Base-by-base conservation (phyloP, 2,329 filamentous ascomycete species). In the Colletotrichum siamense region DNA sequence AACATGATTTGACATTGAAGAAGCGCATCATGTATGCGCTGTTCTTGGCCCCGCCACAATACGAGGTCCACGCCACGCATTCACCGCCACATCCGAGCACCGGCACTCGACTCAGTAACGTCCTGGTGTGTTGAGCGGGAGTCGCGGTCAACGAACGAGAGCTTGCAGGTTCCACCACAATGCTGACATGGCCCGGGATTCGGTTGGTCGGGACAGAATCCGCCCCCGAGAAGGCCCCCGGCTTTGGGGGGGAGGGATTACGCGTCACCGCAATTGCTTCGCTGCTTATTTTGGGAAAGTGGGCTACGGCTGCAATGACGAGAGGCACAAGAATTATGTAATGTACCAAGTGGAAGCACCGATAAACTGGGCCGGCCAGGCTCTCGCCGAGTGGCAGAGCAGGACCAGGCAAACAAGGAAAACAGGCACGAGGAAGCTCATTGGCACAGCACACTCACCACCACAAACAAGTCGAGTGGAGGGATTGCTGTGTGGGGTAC, bases 401-500 rank as follows among this genome's bases (percentile, higher is more conserved):
- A 74, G 9, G 39, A 7, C 32, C 22, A 74, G n/a, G 30, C 62
- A 65, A 75, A 61, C 59, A 49, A 39, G 55, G 59, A 52, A 64
- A 73, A 59, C 69, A 67, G 73, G n/a, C 59, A 64, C 57, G 55
- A 52, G 32, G 52, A 44, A 28, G 26, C 55, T 36, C 64, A 67
- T 67, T 67, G 64, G 67, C 52, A 22, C 32, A 69, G 34, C 67
- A 44, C 67, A 30, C 30, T 44, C 9, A 44, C 18, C 57, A 30
- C 39, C 57, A 61, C 44, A 68, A 6, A 26, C 24, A 28, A 32
- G 5, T 39, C 52, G 61, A 18, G 34, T 16, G 24, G 52, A 36
- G 24, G 73, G 18, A 72, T 61, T 71, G 49, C 13, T 62, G 7
- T 73, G 73, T 76, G 73, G 75, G 75, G 71, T 57, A 75, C 71